phyloP scores from a whole-genome alignment of 768 basidiomycete genomes.

The Multifurca ochricompacta region DNA sequence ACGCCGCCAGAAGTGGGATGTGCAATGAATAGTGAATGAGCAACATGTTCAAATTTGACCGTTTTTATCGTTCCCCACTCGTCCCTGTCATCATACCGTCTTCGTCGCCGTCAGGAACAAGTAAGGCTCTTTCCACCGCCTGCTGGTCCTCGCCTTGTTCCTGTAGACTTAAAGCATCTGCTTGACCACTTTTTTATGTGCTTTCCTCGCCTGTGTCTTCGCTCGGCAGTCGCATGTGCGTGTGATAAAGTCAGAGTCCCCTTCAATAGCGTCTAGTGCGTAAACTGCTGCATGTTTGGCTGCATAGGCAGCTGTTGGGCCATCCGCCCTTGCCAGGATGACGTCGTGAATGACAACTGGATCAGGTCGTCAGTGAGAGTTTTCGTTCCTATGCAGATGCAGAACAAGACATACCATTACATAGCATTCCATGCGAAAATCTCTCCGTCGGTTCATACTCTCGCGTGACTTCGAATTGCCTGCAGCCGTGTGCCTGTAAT shows the following conservation, averaged over 20 bases:
- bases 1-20: background rate
- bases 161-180: slow-evolving; percentile 24
- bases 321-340: slow-evolving; percentile 50
- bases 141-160: slow-evolving; percentile 21
- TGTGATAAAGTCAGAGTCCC: slow-evolving; percentile 52
- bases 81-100: background rate
- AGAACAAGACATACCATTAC: slow-evolving; percentile 38
- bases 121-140: slow-evolving; percentile 1
- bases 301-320: slow-evolving; percentile 43
- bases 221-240: slow-evolving; percentile 61
- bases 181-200: slow-evolving; percentile 32
- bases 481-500: slow-evolving; percentile 65
- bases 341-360: slow-evolving; percentile 64
- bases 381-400: background rate
- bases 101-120: background rate
- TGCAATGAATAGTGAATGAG: background rate
- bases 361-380: slow-evolving; percentile 6
- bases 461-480: slow-evolving; percentile 45
- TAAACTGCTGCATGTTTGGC: slow-evolving; percentile 51
- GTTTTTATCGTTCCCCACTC: background rate
- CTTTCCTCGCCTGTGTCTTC: slow-evolving; percentile 29
- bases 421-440: slow-evolving; percentile 32
- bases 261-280: slow-evolving; percentile 65
- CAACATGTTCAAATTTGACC: background rate
- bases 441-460: slow-evolving; percentile 34